Percentiles rank a stretch among this genome's conserved stretches.
Evolutionary conservation across 805 yeast species (phyloP).

Genomic region (Candida saitoana): DNA sequence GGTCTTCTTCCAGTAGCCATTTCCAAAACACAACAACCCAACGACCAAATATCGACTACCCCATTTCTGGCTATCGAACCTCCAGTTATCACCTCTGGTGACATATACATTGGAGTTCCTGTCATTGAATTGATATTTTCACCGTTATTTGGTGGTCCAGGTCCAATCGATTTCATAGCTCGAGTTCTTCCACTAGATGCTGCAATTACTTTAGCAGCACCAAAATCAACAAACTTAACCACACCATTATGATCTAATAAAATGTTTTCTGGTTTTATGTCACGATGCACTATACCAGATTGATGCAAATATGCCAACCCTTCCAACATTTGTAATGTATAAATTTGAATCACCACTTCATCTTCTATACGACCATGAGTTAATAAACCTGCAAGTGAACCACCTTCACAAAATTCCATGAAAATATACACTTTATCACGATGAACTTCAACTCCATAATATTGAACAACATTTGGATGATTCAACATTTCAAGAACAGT

Average conservation of each 20-base stretch:
- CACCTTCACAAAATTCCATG: conserved; percentile 97
- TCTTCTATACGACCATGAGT: conserved; percentile 95
- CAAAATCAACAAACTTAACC: conserved; percentile 93
- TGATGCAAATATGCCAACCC: conserved; percentile 93
- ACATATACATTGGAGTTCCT: conserved; percentile 99
- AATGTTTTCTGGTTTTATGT: conserved; percentile 93
- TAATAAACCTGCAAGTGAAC: conserved; percentile 78
- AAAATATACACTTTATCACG: conserved; percentile 91
- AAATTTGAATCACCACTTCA: conserved; percentile 86
- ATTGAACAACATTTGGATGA: conserved; percentile 95
- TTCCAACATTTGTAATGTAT: conserved; percentile 87
- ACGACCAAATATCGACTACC: conserved; percentile 86
- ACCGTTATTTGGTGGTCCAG: not conserved
- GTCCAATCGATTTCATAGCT: conserved; percentile 4
- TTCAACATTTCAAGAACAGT: conserved; percentile 89
- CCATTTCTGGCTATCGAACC: conserved; percentile 56
- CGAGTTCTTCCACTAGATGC: conserved; percentile 55
- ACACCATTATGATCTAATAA: conserved; percentile 87
- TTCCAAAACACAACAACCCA: conserved; percentile 93
- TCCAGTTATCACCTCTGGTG: conserved; percentile 94
- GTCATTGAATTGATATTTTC: conserved; percentile 52
- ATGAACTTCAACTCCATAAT: conserved; percentile 96
- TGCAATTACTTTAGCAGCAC: conserved; percentile 90
- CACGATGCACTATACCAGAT: conserved; percentile 94
- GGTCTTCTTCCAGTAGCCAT: conserved; percentile 97